Evolutionary conservation across 768 basidiomycete species (phyloP).

Genomic region (Mycena epipterygia): DNA sequence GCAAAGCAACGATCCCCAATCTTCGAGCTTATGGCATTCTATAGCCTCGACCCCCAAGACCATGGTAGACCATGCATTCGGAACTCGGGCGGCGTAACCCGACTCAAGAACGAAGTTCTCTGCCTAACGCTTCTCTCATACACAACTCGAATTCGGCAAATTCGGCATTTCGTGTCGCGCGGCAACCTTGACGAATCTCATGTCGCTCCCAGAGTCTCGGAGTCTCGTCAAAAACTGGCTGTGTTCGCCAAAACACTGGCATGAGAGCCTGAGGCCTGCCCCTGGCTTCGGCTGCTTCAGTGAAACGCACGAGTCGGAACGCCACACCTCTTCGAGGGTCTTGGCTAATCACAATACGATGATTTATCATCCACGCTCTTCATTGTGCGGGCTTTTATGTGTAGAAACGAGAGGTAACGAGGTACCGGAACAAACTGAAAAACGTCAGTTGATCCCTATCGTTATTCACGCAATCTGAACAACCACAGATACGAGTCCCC

Average conservation of each 20-base stretch:
- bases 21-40: neutral
- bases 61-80: too few relatives aligned
- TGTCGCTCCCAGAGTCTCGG: neutral
- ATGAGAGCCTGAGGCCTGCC: neutral
- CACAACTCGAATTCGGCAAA: neutral
- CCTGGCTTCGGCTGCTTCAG: neutral
- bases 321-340: neutral
- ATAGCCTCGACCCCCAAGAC: too few relatives aligned
- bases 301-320: neutral
- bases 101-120: neutral
- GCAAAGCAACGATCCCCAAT: neutral
- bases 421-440: conserved; percentile 9
- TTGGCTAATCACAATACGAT: conserved; percentile 4
- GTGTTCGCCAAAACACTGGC: neutral
- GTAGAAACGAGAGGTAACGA: neutral
- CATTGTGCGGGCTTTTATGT: neutral
- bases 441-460: conserved; percentile 26
- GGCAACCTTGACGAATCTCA: neutral
- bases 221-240: neutral
- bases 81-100: neutral
- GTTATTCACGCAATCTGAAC: conserved; percentile 9
- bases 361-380: conserved; percentile 11
- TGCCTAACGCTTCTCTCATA: too few relatives aligned
- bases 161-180: neutral
- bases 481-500: neutral